Base-by-base conservation (phyloP, 2,329 filamentous ascomycete genomes). In the Fusarium algeriense region DNA sequence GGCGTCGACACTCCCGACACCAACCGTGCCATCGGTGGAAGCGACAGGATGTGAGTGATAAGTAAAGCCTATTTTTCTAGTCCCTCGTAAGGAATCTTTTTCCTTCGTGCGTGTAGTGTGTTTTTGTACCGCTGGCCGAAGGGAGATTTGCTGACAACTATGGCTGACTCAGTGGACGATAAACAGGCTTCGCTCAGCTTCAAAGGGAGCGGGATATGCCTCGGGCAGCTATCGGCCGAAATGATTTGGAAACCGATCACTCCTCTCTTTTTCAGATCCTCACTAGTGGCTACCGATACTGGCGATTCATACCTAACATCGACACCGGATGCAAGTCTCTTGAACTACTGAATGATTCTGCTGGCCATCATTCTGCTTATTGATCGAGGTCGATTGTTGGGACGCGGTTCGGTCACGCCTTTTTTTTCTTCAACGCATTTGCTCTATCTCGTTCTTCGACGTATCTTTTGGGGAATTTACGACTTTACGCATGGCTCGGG, bases 41-140 rank as follows among this genome's bases (percentile, higher is more conserved):
- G 91, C 88, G 92, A 94, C 86, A 92, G 94, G 93, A 97, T 97
- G 94, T 97, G 93, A 97, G 94, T 97, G 85, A 87, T 86, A 70
- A 70, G 68, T 87, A 84, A 86, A 84, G 79, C 81, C 82, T 80
- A 83, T 67, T 74, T 74, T 70, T 73, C 73, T 64, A 66, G 87
- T 91, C 92, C 90, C 89, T 93, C 91, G 92, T 94, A 95, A 95
- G 93, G 91, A 92, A 92, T 90, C 88, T 80, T 89, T 87, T 91
- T 89, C 91, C 91, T 79, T 90, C 92, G 90, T 91, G 91, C 93
- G 66, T 91, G 61, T 92, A 89, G 89, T 93, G 90, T 91, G 90
- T 87, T 86, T 87, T 83, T 64, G 69, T 76, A 89, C 90, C 88
- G 90, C 91, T 93, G 88, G 88, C 88, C 90, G 86, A 89, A 92